Percentiles rank a stretch among this genome's conserved stretches.
These are phyloP conservation scores for Vitis hybrid DNA, from an alignment of 177 flowering plant genomes.

Conservation along the genomic window DNA sequence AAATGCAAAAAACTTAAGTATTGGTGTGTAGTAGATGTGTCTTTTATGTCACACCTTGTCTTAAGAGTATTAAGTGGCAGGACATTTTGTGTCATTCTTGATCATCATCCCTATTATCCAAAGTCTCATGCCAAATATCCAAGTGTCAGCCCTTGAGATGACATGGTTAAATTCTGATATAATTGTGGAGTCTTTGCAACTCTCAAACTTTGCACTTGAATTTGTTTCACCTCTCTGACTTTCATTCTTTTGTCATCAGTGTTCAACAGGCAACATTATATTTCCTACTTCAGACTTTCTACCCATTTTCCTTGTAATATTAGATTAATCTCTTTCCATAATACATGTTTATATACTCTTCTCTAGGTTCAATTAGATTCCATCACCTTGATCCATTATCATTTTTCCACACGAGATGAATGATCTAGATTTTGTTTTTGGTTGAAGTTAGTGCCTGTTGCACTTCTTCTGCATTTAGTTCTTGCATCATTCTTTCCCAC, in stretches of 20 bases:
- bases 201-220: too few relatives aligned
- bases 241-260: not conserved
- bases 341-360: not conserved
- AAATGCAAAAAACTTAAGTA: too few relatives aligned
- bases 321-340: not conserved
- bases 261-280: not conserved
- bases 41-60: too few relatives aligned
- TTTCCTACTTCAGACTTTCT: not conserved
- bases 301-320: not conserved
- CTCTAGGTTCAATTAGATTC: not conserved
- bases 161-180: too few relatives aligned
- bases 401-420: not conserved
- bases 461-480: not conserved
- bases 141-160: too few relatives aligned
- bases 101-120: too few relatives aligned
- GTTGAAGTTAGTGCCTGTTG: not conserved
- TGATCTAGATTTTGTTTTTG: not conserved
- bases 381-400: not conserved
- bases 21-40: too few relatives aligned
- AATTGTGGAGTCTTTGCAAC: too few relatives aligned
- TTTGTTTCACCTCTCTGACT: too few relatives aligned
- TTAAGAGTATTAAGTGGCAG: too few relatives aligned
- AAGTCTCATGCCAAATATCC: too few relatives aligned
- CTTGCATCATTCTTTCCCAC: not conserved
- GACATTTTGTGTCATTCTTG: too few relatives aligned